Evolutionary conservation across 2,329 filamentous ascomycete genomes (phyloP).

Genomic region (Metarhizium anisopliae): DNA sequence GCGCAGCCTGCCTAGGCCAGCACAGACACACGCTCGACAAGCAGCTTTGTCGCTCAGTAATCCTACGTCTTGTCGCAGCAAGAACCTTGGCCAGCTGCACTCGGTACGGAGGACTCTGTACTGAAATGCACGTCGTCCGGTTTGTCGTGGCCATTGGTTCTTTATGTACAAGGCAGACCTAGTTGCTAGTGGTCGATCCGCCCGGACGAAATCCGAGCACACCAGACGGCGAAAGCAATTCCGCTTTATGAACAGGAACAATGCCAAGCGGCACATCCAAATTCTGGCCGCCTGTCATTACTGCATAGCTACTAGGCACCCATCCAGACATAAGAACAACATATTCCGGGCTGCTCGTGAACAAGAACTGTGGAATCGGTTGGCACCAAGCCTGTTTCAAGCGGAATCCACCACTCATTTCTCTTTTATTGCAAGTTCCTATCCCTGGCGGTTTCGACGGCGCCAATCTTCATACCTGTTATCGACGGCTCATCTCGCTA

Average conservation of each 20-base stretch:
- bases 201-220: conserved; percentile 3
- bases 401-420: not conserved
- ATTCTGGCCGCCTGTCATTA: not conserved
- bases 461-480: not conserved
- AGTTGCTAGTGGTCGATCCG: not conserved
- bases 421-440: not conserved
- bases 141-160: too few relatives aligned
- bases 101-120: too few relatives aligned
- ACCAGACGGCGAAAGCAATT: not conserved
- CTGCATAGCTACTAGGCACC: not conserved
- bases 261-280: not conserved
- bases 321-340: not conserved
- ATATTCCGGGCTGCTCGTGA: not conserved
- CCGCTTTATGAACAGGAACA: not conserved
- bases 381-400: not conserved
- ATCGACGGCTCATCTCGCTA: conserved; percentile 1
- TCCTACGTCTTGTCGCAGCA: too few relatives aligned
- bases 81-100: not conserved
- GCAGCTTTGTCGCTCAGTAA: not conserved
- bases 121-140: not conserved
- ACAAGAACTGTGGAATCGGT: too few relatives aligned
- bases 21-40: not conserved
- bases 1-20: not conserved
- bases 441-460: not conserved
- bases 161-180: not conserved